Evolutionary conservation across 2,329 filamentous ascomycete genomes (phyloP), one percentile per base, ranked within the genome.

Genomic region (Fusarium pseudonygamai): DNA sequence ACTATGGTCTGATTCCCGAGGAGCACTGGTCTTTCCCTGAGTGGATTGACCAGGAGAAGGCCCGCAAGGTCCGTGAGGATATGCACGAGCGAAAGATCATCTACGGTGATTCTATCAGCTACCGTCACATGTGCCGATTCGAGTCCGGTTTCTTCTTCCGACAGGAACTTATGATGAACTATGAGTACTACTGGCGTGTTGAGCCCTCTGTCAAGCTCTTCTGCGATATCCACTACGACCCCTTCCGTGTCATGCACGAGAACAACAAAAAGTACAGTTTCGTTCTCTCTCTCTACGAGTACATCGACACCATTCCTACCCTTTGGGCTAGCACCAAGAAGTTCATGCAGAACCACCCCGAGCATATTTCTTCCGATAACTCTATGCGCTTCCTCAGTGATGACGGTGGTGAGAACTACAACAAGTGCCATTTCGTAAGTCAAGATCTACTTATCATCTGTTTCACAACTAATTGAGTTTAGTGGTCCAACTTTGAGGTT

Each of bases 401-500:
- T 77, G 95, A 99, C 77, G 91, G 90, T 60, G 96, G 97, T 69
- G 91, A 96, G 68, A 95, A 90, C 12, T 99, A 98, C 87, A 99
- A 98, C 86, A 91, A 95, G 82, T 99, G 96, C 86, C 96, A 99
- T 83, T 98, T 99, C 82, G 93, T 96, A 89, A 84, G 93, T 34
- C 16, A 26, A 37, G 20, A 8, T 9, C 18, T 16, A 30, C 28
- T 36, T 9, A 8, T 14, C 28, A 16, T 7, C 12, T 12, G 7
- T 46, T 22, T 12, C 39, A 24, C 46, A 52, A 20, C 58, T 75
- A 58, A 78, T 61, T 72, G 82, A 20, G 83, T 75, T 26, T 67
- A 96, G 93, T 99, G 96, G 96, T 98, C 96, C 80, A 99, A 99
- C 87, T 99, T 99, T 77, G 96, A 99, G 83, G 92, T 99, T 76